Evolutionary conservation across 2,329 filamentous ascomycete genomes (phyloP), one percentile per base, ranked within the genome.

Genomic region (Ceratocystis alfenasii): DNA sequence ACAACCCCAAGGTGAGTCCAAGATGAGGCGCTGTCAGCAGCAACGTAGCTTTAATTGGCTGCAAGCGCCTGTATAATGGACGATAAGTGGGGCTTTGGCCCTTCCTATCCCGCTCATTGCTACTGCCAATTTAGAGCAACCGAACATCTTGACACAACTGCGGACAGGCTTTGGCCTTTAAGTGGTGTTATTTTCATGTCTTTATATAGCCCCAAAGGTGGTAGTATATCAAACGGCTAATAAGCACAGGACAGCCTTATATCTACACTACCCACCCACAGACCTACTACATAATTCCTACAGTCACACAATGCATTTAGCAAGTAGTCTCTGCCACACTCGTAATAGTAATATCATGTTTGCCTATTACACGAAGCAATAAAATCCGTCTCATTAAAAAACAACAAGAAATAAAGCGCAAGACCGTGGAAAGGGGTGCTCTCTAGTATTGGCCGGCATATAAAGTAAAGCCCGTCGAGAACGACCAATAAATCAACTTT

Each of bases 401-500:
- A 57, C 59, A 65, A 66, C 64, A 64, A 63, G 45, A 67, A 41
- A 63, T 62, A 63, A 65, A 65, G 59, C 33, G 61, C 45, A 30
- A 62, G 57, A 65, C 44, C 53, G 28, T 69, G 44, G 63, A 64
- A 65, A 65, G 46, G 55, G 53, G 53, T 61, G 50, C 64, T 66
- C 62, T 67, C 61, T 63, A 65, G 28, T 30, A 59, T 33, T 28
- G 65, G 36, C 10, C 36, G 36, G 36, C 36, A 41, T 41, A 15
- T 41, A 41, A 41, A 12, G 36, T 41, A 45, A 10, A 41, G 28
- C n/a, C 60, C 59, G 20, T 17, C 63, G 65, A 64, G 64, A 62
- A 82, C 76, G 81, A 80, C 79, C 77, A 81, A 83, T 80, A 82
- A 83, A 83, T 82, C 81, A 81, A 80, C 80, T 83, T 84, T 84